A percentile compares a stretch with the other conserved stretches of the same genome.
Conservation (phyloP, 2,329 filamentous ascomycete genomes). For the Ophiostoma novo-ulmi region DNA sequence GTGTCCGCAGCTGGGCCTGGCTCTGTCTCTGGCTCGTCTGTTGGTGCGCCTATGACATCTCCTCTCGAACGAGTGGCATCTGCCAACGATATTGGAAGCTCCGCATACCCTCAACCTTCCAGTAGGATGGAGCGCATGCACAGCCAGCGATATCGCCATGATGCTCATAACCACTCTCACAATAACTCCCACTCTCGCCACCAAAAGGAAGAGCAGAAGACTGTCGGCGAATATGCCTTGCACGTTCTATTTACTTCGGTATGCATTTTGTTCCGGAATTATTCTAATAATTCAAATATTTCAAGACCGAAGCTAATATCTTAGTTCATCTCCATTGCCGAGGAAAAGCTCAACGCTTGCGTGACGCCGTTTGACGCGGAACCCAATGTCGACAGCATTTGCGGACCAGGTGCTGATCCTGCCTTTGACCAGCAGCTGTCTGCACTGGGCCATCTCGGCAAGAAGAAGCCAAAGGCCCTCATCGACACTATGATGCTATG, state of each 20-base stretch:
- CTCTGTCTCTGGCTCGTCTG: constrained; percentile 22
- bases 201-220: constrained; percentile 68
- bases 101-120: constrained; percentile 42
- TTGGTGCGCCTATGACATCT: constrained; percentile 41
- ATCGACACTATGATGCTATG: constrained; percentile 98
- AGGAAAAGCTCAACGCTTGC: constrained; percentile 88
- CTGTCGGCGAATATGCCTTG: constrained; percentile 94
- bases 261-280: constrained; percentile 33
- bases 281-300: not conserved
- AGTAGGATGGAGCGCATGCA: constrained; percentile 57
- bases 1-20: not conserved
- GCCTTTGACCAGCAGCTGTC: constrained; percentile 91
- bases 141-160: constrained; percentile 61
- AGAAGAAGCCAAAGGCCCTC: constrained; percentile 86
- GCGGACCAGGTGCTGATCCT: constrained; percentile 80
- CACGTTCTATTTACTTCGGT: constrained; percentile 94
- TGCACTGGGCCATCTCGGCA: constrained; percentile 88
- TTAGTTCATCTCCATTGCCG: constrained; percentile 86
- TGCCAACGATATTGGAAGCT: constrained; percentile 29
- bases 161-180: constrained; percentile 66
- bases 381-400: constrained; percentile 80
- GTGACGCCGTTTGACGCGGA: constrained; percentile 76
- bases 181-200: constrained; percentile 71
- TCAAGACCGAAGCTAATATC: not conserved
- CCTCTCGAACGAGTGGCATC: constrained; percentile 37